Base-by-base conservation (phyloP, 108 stramenopile genomes). In the Cyclotella cryptica region DNA sequence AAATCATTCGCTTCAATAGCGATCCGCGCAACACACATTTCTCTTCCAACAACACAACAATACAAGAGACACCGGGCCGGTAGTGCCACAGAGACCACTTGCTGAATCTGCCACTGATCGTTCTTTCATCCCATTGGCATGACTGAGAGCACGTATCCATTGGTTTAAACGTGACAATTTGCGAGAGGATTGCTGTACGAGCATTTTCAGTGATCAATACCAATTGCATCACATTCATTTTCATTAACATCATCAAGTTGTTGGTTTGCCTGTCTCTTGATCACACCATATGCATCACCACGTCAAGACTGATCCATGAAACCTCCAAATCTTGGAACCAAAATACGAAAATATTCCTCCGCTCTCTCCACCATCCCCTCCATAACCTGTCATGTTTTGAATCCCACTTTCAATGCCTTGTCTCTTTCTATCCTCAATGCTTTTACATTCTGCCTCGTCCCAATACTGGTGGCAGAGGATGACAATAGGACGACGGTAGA, bases 281-380 rank as follows among this genome's bases (percentile, higher is more conserved):
- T n/a, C n/a, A n/a, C n/a, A n/a, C n/a, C n/a, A n/a, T n/a, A n/a
- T n/a, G n/a, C n/a, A n/a, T n/a, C n/a, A n/a, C n/a, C n/a, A n/a
- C n/a, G n/a, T n/a, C n/a, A n/a, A n/a, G n/a, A n/a, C n/a, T 12
- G 14, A 39, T 61, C 5, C 28, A 55, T 47, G 11, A 81, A 81
- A n/a, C 81, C 81, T 24, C 81, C 81, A 71, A 62, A 81, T 71
- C 81, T 81, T 18, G 81, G 81, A 0, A 81, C 57, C 42, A 81
- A 66, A 0, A 71, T 22, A 40, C 65, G 69, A 58, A 81, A 75
- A 59, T 64, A 81, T 15, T 58, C 28, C 18, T 81, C 74, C 29
- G 69, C 81, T 46, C 53, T 71, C 15, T 66, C 69, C 47, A 81
- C 55, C 69, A 81, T 74, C 39, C 63, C 40, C 42, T 74, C 73